Percentiles rank a stretch among this genome's conserved stretches.
Evolutionary conservation across 495 filamentous ascomycete genomes (phyloP).

Genomic region (Aspergillus homomorphus): DNA sequence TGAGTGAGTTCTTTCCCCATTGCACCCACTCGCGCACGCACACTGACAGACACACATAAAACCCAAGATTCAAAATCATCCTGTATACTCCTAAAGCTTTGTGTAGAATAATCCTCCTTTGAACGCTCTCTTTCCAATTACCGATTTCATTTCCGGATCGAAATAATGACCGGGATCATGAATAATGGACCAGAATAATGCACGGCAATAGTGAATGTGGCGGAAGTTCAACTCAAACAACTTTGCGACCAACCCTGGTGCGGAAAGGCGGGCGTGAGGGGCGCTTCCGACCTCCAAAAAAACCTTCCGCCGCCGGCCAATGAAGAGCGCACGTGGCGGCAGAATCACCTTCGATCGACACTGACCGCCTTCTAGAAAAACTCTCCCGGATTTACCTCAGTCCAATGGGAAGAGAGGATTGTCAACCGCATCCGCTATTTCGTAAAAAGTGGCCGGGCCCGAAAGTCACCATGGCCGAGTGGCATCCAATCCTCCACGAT

Average conservation of each 20-base stretch:
- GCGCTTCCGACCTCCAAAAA: conserved; percentile 4
- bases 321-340: conserved; percentile 24
- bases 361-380: conserved; percentile 16
- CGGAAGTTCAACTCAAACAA: no score
- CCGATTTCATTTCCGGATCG: no score
- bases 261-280: conserved; percentile 14
- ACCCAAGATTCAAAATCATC: no score
- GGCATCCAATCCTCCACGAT: no score
- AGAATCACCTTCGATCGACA: conserved; percentile 20
- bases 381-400: background rate
- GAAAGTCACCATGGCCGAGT: background rate
- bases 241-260: conserved; percentile 5
- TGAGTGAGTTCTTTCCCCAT: no score
- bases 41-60: no score
- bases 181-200: background rate
- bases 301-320: conserved; percentile 18
- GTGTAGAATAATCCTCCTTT: no score
- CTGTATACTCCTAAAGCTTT: no score
- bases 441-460: background rate
- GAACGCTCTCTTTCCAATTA: no score
- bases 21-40: no score
- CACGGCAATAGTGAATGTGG: background rate
- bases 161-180: no score
- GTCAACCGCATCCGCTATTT: background rate
- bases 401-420: conserved; percentile 1